These are phyloP conservation scores for Neodidymelliopsis sp. DNA, from an alignment of 2,329 filamentous ascomycete genomes.

Conservation along the genomic window DNA sequence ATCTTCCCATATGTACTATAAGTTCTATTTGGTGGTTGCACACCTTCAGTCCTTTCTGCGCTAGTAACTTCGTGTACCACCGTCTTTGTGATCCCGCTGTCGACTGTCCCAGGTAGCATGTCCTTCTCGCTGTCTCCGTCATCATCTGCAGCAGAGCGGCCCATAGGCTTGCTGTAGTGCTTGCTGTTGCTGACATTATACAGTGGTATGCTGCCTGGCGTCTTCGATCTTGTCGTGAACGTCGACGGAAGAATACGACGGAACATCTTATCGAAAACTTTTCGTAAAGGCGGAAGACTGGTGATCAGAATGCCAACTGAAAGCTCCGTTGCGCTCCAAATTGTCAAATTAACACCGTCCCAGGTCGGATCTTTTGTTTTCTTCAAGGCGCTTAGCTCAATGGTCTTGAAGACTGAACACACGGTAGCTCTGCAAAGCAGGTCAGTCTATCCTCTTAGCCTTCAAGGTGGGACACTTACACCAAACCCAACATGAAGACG, in stretches of 20 bases:
- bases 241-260: conserved; percentile 26
- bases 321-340: conserved; percentile 34
- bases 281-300: conserved; percentile 35
- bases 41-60: conserved; percentile 6
- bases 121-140: conserved; percentile 32
- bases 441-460: not conserved
- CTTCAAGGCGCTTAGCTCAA: conserved; percentile 28
- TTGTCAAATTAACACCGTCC: conserved; percentile 34
- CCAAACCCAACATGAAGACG: conserved; percentile 37
- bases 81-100: conserved; percentile 29
- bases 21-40: conserved; percentile 3
- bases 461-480: conserved; percentile 24
- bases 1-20: conserved; percentile 14
- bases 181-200: conserved; percentile 26
- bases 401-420: conserved; percentile 35
- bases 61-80: conserved; percentile 31
- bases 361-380: conserved; percentile 34
- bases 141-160: conserved; percentile 15
- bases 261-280: conserved; percentile 34
- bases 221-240: conserved; percentile 19
- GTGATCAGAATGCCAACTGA: conserved; percentile 37
- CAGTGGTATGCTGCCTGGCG: conserved; percentile 21
- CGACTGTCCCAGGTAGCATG: conserved; percentile 23
- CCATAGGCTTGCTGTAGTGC: conserved; percentile 17
- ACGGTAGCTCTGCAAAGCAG: conserved; percentile 25